phyloP scores from a whole-genome alignment of 805 yeast species.

The Tetrapisispora nanseiensis region DNA sequence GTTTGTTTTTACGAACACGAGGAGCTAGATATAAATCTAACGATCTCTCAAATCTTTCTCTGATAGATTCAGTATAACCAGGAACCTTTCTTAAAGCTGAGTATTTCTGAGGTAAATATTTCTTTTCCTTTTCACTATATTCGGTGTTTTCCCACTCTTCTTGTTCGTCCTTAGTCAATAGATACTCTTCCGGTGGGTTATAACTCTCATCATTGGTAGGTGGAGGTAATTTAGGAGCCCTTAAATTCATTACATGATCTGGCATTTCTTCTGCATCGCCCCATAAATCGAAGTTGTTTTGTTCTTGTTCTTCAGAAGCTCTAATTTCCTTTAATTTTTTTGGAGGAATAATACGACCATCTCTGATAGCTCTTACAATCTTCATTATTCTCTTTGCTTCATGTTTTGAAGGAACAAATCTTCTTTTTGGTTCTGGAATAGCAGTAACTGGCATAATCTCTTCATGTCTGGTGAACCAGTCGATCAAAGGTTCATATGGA shows the following conservation, averaged over 20 bases:
- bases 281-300: slow-evolving; percentile 71
- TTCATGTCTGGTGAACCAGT: slow-evolving; percentile 83
- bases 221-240: slow-evolving; percentile 93
- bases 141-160: slow-evolving; percentile 60
- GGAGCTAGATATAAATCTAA: slow-evolving; percentile 93
- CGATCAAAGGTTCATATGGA: slow-evolving; percentile 89
- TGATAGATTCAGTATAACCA: slow-evolving; percentile 73
- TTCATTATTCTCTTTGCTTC: slow-evolving; percentile 96
- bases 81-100: slow-evolving; percentile 83
- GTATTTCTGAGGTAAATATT: slow-evolving; percentile 75
- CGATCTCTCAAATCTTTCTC: slow-evolving; percentile 91
- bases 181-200: slow-evolving; percentile 94
- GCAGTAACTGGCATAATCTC: slow-evolving; percentile 90
- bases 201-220: slow-evolving; percentile 95
- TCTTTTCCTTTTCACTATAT: slow-evolving; percentile 67
- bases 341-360: slow-evolving; percentile 84
- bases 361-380: slow-evolving; percentile 90
- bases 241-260: slow-evolving; percentile 81
- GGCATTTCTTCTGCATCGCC: slow-evolving; percentile 46
- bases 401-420: slow-evolving; percentile 93
- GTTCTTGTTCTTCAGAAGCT: slow-evolving; percentile 40
- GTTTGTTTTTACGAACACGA: slow-evolving; percentile 80
- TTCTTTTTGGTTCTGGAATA: slow-evolving; percentile 92
- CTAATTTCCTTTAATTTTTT: slow-evolving; percentile 42
- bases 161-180: slow-evolving; percentile 68